These are phyloP conservation scores for Yamadazyma pseudoaaseri DNA, from an alignment of 1,139 yeast species.

Conservation along the genomic window DNA sequence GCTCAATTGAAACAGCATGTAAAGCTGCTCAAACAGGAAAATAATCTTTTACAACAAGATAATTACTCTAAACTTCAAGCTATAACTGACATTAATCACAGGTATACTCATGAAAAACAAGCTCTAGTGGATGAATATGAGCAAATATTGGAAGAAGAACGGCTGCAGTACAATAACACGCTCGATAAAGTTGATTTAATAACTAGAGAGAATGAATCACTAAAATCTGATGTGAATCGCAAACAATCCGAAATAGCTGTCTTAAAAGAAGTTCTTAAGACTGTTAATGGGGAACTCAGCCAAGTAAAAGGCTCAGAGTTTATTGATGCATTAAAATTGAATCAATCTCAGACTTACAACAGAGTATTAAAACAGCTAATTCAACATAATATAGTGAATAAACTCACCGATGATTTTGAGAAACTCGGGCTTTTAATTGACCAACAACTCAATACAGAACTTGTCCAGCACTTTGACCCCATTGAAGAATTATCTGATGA, in stretches of 20 bases:
- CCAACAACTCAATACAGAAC: slow-evolving; percentile 2
- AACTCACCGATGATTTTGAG: slow-evolving; percentile 11
- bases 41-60: slow-evolving; percentile 10
- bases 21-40: slow-evolving; percentile 9
- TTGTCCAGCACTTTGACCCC: slow-evolving; percentile 1
- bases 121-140: slow-evolving; percentile 5
- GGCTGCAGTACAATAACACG: slow-evolving; percentile 2
- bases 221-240: neutral
- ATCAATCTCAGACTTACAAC: slow-evolving; percentile 5
- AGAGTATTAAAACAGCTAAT: slow-evolving; percentile 6
- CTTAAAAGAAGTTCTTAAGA: slow-evolving; percentile 4
- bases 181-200: slow-evolving; percentile 2
- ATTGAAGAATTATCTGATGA: slow-evolving; percentile 3
- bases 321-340: slow-evolving; percentile 1
- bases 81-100: slow-evolving; percentile 4
- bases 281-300: slow-evolving; percentile 6
- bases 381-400: slow-evolving; percentile 8
- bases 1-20: slow-evolving; percentile 7
- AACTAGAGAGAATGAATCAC: slow-evolving; percentile 1
- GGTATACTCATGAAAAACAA: slow-evolving; percentile 1
- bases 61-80: slow-evolving; percentile 8
- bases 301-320: slow-evolving; percentile 3
- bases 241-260: slow-evolving; percentile 6
- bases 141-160: neutral
- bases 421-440: slow-evolving; percentile 9